Evolutionary conservation across 257 asterid genomes (phyloP).

Genomic region (Solanum microdontum): DNA sequence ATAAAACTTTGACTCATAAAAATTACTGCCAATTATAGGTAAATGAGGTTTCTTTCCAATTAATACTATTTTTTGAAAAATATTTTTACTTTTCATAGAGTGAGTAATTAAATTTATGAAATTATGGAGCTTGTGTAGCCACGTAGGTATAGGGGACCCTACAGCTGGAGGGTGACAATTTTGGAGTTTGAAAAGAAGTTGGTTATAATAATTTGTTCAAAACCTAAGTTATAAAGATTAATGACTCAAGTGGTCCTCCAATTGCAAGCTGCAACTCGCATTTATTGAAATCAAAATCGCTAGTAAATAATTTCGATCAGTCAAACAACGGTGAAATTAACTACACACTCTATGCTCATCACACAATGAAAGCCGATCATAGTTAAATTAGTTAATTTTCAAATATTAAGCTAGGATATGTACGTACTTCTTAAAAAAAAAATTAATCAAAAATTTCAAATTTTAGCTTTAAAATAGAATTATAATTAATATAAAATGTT

Average conservation of each 20-base stretch:
- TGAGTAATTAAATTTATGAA: not conserved
- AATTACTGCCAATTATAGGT: not conserved
- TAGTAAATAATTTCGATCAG: not conserved
- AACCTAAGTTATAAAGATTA: not conserved
- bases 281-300: not conserved
- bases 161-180: not conserved
- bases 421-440: not conserved
- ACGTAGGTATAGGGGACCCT: slow-evolving; percentile 18
- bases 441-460: not conserved
- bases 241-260: not conserved
- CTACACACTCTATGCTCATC: not conserved
- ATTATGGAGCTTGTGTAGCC: slow-evolving; percentile 37
- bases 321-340: not conserved
- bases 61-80: not conserved
- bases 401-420: not conserved
- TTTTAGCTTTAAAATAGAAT: not conserved
- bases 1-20: not conserved
- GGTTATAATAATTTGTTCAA: slow-evolving; percentile 8
- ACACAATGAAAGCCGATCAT: not conserved
- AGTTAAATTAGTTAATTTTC: not conserved
- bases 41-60: not conserved
- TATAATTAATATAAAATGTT: not conserved
- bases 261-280: not conserved
- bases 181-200: slow-evolving; percentile 15
- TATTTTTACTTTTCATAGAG: not conserved